Base-by-base conservation (phyloP, 208 protist species). In the Crithidia brevicula region DNA sequence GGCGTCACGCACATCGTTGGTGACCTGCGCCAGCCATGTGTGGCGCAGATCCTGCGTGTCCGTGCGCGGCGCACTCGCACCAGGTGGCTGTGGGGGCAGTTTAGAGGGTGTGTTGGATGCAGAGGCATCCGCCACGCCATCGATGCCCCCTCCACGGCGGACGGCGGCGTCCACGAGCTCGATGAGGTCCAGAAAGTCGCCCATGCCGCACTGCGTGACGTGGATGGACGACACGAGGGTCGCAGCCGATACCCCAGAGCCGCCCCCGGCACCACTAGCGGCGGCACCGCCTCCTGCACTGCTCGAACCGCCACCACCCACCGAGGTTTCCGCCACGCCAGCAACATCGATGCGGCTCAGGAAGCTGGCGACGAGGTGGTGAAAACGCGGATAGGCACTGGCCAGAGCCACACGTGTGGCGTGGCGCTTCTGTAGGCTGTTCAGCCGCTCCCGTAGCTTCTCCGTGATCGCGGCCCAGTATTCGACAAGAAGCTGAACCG, bases 381-480 rank as follows among this genome's bases (percentile, higher is more conserved):
- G 79, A 42, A 83, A 89, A 18, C 69, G 77, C 16, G 86, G 73
- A 67, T 88, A 83, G 53, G 75, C 76, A 30, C 34, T 57, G 11
- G 78, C 67, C 34, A 91, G 62, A 4, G 72, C 81, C 28, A 72
- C 60, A 23, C 83, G 74, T 25, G 91, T 75, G 34, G 77, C 70
- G 8, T 76, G 65, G 5, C 77, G 85, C 64, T 82, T 82, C 67
- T 88, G 85, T 57, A 90, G 36, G 18, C 59, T 76, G 52, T 66
- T 53, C 45, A 94, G 64, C 34, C 79, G 75, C 74, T 90, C 86
- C 20, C 78, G 65, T 56, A 92, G 34, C 68, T 84, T 88, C 18
- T 90, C 85, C 28, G 77, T 83, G 18, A 88, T 64, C 9, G 81
- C 45, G 1, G 77, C 72, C 83, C 85, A 91, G 71, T 88, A 94